phyloP scores from a whole-genome alignment of 169 alveolate species.

The Eimeria brunetti region DNA sequence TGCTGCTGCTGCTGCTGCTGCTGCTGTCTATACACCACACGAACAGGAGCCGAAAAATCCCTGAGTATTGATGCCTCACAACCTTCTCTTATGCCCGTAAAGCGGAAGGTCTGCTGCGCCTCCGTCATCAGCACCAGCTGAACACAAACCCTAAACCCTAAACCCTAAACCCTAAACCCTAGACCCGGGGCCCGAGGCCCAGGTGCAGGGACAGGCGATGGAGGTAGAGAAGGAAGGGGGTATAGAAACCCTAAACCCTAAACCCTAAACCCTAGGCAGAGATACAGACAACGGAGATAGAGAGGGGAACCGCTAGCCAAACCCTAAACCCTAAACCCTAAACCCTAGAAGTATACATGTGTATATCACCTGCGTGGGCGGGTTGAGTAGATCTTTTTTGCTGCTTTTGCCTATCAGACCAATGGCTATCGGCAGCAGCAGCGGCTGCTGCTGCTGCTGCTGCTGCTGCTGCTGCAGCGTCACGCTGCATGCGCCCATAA shows the following conservation, averaged over 20 bases:
- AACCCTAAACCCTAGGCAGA: not conserved
- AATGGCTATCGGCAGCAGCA: conserved; percentile 91
- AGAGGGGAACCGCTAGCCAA: not conserved
- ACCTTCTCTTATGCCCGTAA: not conserved
- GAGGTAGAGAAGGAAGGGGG: too few relatives aligned
- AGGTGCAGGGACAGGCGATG: too few relatives aligned
- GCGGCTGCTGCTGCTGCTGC: conserved; percentile 90
- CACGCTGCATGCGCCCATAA: conserved; percentile 82
- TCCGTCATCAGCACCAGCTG: conserved; percentile 23
- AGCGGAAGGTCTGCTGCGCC: not conserved
- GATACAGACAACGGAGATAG: not conserved
- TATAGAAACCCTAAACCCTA: not conserved
- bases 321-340: not conserved
- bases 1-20: too few relatives aligned
- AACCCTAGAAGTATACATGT: not conserved
- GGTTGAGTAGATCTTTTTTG: conserved; percentile 83
- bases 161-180: too few relatives aligned
- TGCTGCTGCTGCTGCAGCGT: conserved; percentile 86
- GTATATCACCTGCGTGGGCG: conserved; percentile 18
- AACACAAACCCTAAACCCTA: not conserved
- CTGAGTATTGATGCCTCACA: conserved; percentile 61
- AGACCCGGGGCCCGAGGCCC: too few relatives aligned
- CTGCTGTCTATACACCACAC: conserved; percentile 85
- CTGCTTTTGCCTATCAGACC: conserved; percentile 88
- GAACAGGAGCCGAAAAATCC: conserved; percentile 95